A percentile compares a stretch with the other conserved stretches of the same genome.
Conservation (phyloP, 345 rosid genomes). For the Populus deltoides region DNA sequence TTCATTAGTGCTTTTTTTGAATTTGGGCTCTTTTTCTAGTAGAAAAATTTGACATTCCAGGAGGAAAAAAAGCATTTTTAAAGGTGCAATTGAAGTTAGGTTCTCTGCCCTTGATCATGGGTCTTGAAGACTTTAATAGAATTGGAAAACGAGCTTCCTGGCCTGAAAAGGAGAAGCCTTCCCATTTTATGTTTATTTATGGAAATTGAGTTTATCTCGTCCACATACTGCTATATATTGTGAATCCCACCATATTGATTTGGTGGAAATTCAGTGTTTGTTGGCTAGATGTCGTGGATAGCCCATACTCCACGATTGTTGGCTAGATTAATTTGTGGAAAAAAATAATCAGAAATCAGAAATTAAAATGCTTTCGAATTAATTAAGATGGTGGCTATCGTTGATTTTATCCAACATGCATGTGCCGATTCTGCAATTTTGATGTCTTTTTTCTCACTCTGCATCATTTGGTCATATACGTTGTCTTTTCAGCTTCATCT, state of each 20-base stretch:
- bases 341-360: neutral
- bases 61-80: neutral
- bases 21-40: neutral
- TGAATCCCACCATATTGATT: no score
- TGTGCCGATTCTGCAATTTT: neutral
- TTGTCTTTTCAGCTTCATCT: neutral
- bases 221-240: no score
- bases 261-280: no score
- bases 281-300: no score
- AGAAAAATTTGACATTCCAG: slow-evolving; percentile 1
- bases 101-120: neutral
- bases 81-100: neutral
- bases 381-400: no score
- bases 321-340: neutral
- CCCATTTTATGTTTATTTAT: neutral
- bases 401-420: neutral
- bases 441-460: neutral
- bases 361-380: neutral
- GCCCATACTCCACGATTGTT: neutral
- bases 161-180: neutral
- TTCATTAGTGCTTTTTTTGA: neutral
- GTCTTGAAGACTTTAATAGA: neutral
- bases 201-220: no score
- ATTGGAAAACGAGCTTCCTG: neutral
- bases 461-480: neutral